phyloP scores from a whole-genome alignment of 164 flowering plant genomes.

The Magnolia kwangsiensis region DNA sequence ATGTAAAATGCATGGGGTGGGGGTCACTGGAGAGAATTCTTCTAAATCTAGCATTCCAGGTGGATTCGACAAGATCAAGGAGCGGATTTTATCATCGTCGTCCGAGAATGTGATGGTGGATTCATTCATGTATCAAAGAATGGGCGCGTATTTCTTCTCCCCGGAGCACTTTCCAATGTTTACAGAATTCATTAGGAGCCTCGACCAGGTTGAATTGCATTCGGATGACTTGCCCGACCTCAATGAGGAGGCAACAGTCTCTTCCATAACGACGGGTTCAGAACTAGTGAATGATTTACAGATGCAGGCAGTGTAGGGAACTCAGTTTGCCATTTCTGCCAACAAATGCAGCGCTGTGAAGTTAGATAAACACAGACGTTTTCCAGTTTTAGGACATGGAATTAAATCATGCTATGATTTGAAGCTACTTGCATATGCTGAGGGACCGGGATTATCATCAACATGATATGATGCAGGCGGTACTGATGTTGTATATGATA shows the following conservation, averaged over 20 bases:
- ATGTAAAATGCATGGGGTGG: conserved; percentile 52
- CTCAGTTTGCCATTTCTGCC: conserved; percentile 1
- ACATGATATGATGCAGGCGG: too few species aligned
- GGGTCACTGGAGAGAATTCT: conserved; percentile 61
- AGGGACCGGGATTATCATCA: too few species aligned
- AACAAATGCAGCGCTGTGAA: too few species aligned
- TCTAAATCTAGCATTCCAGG: conserved; percentile 23
- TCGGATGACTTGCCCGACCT: conserved; percentile 49
- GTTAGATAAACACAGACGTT: too few species aligned
- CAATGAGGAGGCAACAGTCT: conserved; percentile 13
- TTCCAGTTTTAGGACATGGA: neutral
- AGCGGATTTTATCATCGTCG: conserved; percentile 28
- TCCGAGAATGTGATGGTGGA: conserved; percentile 32
- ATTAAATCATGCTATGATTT: too few species aligned
- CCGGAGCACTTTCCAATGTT: conserved; percentile 78
- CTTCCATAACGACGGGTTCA: conserved; percentile 10
- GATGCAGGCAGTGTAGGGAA: conserved; percentile 33
- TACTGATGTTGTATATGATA: too few species aligned
- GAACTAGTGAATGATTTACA: conserved; percentile 21
- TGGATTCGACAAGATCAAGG: conserved; percentile 52
- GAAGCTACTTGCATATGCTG: too few species aligned
- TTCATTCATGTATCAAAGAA: conserved; percentile 75
- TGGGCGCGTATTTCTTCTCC: conserved; percentile 93
- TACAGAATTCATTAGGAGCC: conserved; percentile 48
- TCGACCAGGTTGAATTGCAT: conserved; percentile 37